phyloP scores from a whole-genome alignment of 768 basidiomycete genomes.

The Tricholoma sp. region DNA sequence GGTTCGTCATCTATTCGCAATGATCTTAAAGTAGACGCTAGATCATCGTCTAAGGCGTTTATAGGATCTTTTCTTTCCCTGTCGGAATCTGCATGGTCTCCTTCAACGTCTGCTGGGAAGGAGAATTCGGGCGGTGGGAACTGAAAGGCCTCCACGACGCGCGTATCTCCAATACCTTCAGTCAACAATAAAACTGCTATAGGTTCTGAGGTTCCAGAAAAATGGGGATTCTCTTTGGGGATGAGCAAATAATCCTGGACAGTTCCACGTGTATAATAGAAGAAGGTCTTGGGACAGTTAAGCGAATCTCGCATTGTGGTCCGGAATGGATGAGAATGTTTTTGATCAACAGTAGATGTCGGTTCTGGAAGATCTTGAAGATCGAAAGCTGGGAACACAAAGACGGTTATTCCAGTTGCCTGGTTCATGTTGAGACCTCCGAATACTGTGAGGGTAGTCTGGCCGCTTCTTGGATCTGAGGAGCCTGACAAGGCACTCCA shows the following conservation, averaged over 20 bases:
- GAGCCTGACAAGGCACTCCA: constrained; percentile 79
- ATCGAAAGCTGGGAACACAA: constrained; percentile 64
- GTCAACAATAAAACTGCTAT: constrained; percentile 59
- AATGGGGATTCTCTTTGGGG: constrained; percentile 69
- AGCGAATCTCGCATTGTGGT: constrained; percentile 63
- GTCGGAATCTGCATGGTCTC: background rate
- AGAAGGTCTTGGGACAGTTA: constrained; percentile 39
- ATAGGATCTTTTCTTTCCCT: constrained; percentile 8
- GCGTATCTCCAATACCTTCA: constrained; percentile 41
- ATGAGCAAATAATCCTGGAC: constrained; percentile 78
- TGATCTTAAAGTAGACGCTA: constrained; percentile 36
- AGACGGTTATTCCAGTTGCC: constrained; percentile 58
- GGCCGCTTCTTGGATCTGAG: constrained; percentile 59
- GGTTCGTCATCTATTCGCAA: constrained; percentile 36
- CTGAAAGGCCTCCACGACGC: constrained; percentile 56
- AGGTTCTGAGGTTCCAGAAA: constrained; percentile 62
- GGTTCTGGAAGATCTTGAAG: constrained; percentile 49
- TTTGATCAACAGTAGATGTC: constrained; percentile 25
- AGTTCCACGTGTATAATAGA: constrained; percentile 53
- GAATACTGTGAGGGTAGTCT: constrained; percentile 68
- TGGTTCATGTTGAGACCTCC: constrained; percentile 64
- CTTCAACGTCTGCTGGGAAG: constrained; percentile 1
- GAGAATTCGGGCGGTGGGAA: constrained; percentile 62
- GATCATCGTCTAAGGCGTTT: constrained; percentile 29
- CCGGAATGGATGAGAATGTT: constrained; percentile 38